A percentile compares a stretch with the other conserved stretches of the same genome.
phyloP scores from a whole-genome alignment of 148 eudicot genomes.

The Euryodendron excelsum region DNA sequence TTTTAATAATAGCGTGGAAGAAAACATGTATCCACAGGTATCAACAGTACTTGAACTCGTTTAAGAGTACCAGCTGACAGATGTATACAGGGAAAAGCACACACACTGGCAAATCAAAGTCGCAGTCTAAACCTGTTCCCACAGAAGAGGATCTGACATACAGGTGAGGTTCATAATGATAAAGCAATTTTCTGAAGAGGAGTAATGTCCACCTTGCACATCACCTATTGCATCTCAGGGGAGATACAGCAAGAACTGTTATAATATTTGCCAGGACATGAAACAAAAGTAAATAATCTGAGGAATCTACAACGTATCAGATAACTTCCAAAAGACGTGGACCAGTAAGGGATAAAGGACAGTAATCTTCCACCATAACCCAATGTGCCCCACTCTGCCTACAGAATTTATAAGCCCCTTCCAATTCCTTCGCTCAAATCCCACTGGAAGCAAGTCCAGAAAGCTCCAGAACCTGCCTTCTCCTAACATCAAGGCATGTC shows the following conservation, averaged over 20 bases:
- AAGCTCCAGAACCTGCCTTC: not conserved
- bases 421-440: not conserved
- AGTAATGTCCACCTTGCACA: not conserved
- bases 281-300: not conserved
- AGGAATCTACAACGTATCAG: not conserved
- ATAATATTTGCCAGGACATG: not conserved
- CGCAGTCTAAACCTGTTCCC: not conserved
- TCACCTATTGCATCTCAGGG: not conserved
- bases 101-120: not conserved
- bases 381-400: not conserved
- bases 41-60: not conserved
- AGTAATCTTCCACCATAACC: no score
- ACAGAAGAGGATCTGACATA: conserved; percentile 1
- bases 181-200: not conserved
- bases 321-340: not conserved
- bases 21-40: not conserved
- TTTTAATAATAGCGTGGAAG: not conserved
- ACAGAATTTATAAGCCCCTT: not conserved
- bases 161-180: not conserved
- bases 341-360: no score
- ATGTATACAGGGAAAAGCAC: not conserved
- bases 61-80: not conserved
- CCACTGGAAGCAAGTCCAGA: not conserved
- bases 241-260: not conserved
- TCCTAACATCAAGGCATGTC: not conserved